These are phyloP conservation scores for Pleurotus djamor DNA, from an alignment of 768 basidiomycete genomes.

Conservation along the genomic window DNA sequence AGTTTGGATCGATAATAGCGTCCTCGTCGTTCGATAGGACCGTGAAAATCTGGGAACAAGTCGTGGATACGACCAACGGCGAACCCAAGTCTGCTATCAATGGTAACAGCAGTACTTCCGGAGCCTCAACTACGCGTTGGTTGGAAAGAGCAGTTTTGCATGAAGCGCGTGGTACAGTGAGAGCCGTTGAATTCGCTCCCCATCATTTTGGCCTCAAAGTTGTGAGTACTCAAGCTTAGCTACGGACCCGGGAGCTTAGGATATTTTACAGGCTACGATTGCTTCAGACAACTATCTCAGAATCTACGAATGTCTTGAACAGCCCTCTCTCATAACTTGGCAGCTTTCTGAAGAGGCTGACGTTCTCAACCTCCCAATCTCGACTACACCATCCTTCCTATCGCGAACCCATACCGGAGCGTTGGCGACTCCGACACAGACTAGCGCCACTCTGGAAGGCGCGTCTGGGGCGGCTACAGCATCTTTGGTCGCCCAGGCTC, in stretches of 20 bases:
- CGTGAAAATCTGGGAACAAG: slow-evolving; percentile 90
- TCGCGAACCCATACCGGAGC: slow-evolving; percentile 55
- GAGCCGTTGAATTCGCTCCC: slow-evolving; percentile 85
- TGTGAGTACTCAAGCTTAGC: slow-evolving; percentile 38
- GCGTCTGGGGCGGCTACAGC: slow-evolving; percentile 35
- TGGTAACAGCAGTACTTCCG: slow-evolving; percentile 18
- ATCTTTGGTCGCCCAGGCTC: slow-evolving; percentile 61
- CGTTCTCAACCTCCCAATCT: slow-evolving; percentile 50
- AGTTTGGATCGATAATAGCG: slow-evolving; percentile 86
- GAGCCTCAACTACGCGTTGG: slow-evolving; percentile 51
- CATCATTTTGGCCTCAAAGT: slow-evolving; percentile 87
- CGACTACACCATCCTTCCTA: slow-evolving; percentile 35
- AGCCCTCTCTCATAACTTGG: slow-evolving; percentile 72
- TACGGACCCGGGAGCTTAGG: not conserved
- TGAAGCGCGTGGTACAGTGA: slow-evolving; percentile 85
- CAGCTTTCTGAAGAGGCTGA: slow-evolving; percentile 78
- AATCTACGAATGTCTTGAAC: slow-evolving; percentile 89
- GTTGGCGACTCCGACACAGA: slow-evolving; percentile 72
- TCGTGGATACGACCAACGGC: not conserved
- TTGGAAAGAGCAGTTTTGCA: slow-evolving; percentile 69
- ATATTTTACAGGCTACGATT: slow-evolving; percentile 71
- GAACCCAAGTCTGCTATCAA: slow-evolving; percentile 10
- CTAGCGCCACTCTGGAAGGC: slow-evolving; percentile 49
- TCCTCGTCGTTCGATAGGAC: slow-evolving; percentile 89
- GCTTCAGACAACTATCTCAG: slow-evolving; percentile 86